Evolutionary conservation across 1,284 basidiomycete species (phyloP).

Genomic region (Volvariella volvacea): DNA sequence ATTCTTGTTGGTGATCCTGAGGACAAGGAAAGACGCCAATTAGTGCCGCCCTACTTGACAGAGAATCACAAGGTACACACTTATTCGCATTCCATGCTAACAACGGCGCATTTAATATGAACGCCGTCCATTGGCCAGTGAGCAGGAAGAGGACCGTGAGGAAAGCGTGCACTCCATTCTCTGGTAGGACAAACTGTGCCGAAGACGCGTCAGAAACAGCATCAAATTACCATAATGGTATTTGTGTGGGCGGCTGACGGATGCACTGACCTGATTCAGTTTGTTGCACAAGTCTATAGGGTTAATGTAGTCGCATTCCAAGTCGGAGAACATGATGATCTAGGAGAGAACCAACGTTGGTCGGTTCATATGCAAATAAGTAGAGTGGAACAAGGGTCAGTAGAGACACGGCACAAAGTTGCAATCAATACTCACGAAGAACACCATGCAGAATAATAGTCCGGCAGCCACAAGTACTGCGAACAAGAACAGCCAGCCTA

Average conservation of each 20-base stretch:
- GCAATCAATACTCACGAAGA: conserved; percentile 71
- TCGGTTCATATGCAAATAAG: neutral
- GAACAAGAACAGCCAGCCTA: conserved; percentile 94
- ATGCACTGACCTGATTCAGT: conserved; percentile 80
- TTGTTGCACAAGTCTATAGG: conserved; percentile 99
- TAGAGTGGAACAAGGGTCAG: neutral
- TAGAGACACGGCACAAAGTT: neutral
- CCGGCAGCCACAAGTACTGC: conserved; percentile 90
- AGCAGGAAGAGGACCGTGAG: conserved; percentile 86
- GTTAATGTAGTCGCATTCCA: conserved; percentile 99
- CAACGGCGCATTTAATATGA: conserved; percentile 88
- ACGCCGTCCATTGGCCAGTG: conserved; percentile 93
- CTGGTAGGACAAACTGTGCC: conserved; percentile 89
- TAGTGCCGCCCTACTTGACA: too few relatives aligned
- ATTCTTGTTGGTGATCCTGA: conserved; percentile 86
- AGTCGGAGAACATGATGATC: conserved; percentile 99
- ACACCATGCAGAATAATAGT: conserved; percentile 95
- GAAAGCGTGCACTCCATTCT: conserved; percentile 93
- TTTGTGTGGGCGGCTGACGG: neutral
- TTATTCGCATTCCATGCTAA: conserved; percentile 94
- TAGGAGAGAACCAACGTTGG: conserved; percentile 25
- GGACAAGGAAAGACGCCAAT: neutral
- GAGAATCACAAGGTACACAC: conserved; percentile 59
- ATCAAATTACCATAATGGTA: neutral
- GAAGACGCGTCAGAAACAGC: conserved; percentile 1